Percentiles rank a stretch among this genome's conserved stretches.
phyloP scores from a whole-genome alignment of 352 stramenopile species.

The Phytophthora vignae region DNA sequence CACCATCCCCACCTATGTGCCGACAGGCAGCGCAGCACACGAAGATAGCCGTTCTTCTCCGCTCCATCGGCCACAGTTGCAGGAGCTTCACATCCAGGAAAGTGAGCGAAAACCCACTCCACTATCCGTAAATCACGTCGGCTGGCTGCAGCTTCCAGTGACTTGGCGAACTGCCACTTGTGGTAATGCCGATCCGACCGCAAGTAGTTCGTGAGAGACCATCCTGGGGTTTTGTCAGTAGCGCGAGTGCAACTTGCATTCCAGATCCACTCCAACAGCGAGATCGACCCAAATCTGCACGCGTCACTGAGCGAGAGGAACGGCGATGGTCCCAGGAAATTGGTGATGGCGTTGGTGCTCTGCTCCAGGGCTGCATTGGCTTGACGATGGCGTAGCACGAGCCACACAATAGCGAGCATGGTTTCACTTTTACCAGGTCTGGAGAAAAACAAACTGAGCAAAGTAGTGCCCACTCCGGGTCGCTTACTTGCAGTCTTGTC shows the following conservation, averaged over 20 bases:
- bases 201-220: slow-evolving; percentile 19
- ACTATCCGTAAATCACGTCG: background rate
- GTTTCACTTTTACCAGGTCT: background rate
- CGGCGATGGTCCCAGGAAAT: slow-evolving; percentile 1
- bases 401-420: background rate
- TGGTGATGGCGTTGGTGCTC: slow-evolving; percentile 2
- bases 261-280: slow-evolving; percentile 17
- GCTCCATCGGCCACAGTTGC: background rate
- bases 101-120: slow-evolving; percentile 17
- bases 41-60: background rate
- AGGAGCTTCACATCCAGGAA: slow-evolving; percentile 6
- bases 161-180: slow-evolving; percentile 7
- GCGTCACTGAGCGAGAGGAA: slow-evolving; percentile 7
- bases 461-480: too few relatives aligned
- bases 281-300: slow-evolving; percentile 1
- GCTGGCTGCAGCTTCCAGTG: slow-evolving; percentile 1
- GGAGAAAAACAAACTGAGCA: too few relatives aligned
- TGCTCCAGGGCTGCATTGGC: slow-evolving; percentile 3
- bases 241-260: slow-evolving; percentile 5
- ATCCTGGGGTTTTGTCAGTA: slow-evolving; percentile 5
- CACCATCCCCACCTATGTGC: background rate
- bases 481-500: too few relatives aligned
- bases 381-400: slow-evolving; percentile 6
- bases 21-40: slow-evolving; percentile 6
- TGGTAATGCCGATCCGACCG: slow-evolving; percentile 16